phyloP scores from a whole-genome alignment of 768 basidiomycete genomes.

The Tremella fuciformis region DNA sequence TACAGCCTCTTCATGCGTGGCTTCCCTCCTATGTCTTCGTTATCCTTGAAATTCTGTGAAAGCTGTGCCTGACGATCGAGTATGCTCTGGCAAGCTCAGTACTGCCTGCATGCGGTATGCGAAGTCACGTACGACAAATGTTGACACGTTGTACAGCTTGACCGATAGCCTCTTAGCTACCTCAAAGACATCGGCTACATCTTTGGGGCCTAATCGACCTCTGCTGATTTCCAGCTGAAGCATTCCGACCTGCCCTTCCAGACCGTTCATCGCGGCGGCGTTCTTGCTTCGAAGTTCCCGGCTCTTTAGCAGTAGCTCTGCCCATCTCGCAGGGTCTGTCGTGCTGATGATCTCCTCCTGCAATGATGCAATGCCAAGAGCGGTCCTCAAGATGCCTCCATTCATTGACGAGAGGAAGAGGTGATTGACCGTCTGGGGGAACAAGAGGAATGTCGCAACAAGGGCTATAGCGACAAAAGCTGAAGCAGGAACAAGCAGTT shows the following conservation, averaged over 20 bases:
- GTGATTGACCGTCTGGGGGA: constrained; percentile 60
- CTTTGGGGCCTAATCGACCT: constrained; percentile 43
- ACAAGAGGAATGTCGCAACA: constrained; percentile 56
- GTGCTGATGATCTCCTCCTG: constrained; percentile 41
- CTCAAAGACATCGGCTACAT: constrained; percentile 40
- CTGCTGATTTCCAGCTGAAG: constrained; percentile 49
- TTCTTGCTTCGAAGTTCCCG: constrained; percentile 28
- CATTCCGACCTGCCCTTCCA: constrained; percentile 37
- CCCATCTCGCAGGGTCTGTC: constrained; percentile 32
- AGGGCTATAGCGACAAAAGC: constrained; percentile 59
- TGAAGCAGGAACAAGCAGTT: constrained; percentile 55
- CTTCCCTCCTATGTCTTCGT: background rate
- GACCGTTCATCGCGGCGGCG: constrained; percentile 28
- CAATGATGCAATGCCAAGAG: constrained; percentile 29
- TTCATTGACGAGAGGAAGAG: constrained; percentile 35
- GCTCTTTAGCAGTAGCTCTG: constrained; percentile 28
- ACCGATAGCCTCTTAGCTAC: constrained; percentile 38
- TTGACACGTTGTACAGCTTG: constrained; percentile 34
- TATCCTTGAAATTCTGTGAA: background rate
- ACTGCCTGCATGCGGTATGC: background rate
- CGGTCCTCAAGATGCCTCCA: constrained; percentile 43
- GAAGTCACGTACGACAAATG: constrained; percentile 40
- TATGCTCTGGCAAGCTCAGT: background rate
- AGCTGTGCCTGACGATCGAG: constrained; percentile 1
- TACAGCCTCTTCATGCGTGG: constrained; percentile 9